These are phyloP conservation scores for Verticillium nonalfalfae DNA, from an alignment of 2,329 filamentous ascomycete species.

Conservation along the genomic window DNA sequence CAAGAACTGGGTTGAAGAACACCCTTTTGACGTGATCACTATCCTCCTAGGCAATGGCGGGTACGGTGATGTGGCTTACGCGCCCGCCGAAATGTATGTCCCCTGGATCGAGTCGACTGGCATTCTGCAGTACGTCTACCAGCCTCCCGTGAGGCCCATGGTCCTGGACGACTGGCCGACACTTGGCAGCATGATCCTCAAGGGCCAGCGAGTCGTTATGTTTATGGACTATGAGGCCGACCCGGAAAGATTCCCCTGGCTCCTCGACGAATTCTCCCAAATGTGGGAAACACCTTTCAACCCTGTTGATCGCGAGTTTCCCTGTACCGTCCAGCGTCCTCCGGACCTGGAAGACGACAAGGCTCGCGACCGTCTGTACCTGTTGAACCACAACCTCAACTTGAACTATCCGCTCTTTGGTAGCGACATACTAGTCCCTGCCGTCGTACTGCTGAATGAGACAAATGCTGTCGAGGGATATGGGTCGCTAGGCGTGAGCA, in stretches of 20 bases:
- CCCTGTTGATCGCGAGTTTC: slow-evolving; percentile 57
- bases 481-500: slow-evolving; percentile 60
- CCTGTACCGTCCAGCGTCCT: slow-evolving; percentile 73
- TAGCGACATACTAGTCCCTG: slow-evolving; percentile 61
- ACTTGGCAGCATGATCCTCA: slow-evolving; percentile 67
- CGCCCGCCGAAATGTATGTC: slow-evolving; percentile 51
- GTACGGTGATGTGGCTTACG: slow-evolving; percentile 41
- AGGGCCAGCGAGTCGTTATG: slow-evolving; percentile 65
- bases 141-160: slow-evolving; percentile 66
- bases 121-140: slow-evolving; percentile 66
- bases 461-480: slow-evolving; percentile 63
- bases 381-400: slow-evolving; percentile 91
- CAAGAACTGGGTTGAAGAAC: slow-evolving; percentile 61
- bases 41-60: slow-evolving; percentile 82
- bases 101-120: slow-evolving; percentile 65
- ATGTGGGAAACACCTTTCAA: slow-evolving; percentile 91
- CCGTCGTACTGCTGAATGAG: slow-evolving; percentile 60
- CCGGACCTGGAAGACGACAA: slow-evolving; percentile 52
- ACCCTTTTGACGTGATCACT: slow-evolving; percentile 85
- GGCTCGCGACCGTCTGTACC: slow-evolving; percentile 60
- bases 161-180: slow-evolving; percentile 75
- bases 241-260: slow-evolving; percentile 71
- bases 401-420: slow-evolving; percentile 64
- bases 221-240: slow-evolving; percentile 84
- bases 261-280: slow-evolving; percentile 81